These are phyloP conservation scores for Rubus idaeus DNA, from an alignment of 306 rosid species.

Conservation along the genomic window DNA sequence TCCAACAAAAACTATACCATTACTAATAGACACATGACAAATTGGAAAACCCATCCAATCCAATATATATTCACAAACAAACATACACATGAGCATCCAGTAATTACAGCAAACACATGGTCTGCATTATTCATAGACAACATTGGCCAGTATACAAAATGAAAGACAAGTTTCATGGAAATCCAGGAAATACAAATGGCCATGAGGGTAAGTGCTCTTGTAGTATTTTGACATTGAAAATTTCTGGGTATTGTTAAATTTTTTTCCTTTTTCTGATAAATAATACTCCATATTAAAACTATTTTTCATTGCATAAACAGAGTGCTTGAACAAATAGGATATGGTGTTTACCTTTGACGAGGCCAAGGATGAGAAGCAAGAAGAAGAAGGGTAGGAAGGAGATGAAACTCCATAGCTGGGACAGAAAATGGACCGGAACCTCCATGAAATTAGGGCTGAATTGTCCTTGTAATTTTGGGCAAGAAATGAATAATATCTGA, in stretches of 20 bases:
- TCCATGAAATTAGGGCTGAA: constrained; percentile 29
- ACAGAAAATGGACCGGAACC: constrained; percentile 35
- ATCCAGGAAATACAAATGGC: too few relatives aligned
- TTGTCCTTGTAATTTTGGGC: background rate
- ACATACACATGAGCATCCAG: background rate
- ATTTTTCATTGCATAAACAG: too few relatives aligned
- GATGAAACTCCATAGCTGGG: constrained; percentile 56
- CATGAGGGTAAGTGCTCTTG: too few relatives aligned
- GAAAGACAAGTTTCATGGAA: too few relatives aligned
- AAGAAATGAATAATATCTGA: background rate
- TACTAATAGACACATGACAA: background rate
- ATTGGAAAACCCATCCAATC: background rate
- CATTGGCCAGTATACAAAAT: too few relatives aligned
- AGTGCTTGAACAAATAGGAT: too few relatives aligned
- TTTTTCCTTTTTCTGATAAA: too few relatives aligned
- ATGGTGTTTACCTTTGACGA: constrained; percentile 58
- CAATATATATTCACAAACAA: background rate
- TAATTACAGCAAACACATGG: too few relatives aligned
- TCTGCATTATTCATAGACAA: too few relatives aligned
- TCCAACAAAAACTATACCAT: constrained; percentile 1
- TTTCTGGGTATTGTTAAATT: too few relatives aligned
- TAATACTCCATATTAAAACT: too few relatives aligned
- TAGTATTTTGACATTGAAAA: too few relatives aligned
- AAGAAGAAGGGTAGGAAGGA: constrained; percentile 69
- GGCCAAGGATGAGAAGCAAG: constrained; percentile 56